These are phyloP conservation scores for Cystobasidium slooffiae DNA, from an alignment of 1,284 basidiomycete species.

Conservation along the genomic window DNA sequence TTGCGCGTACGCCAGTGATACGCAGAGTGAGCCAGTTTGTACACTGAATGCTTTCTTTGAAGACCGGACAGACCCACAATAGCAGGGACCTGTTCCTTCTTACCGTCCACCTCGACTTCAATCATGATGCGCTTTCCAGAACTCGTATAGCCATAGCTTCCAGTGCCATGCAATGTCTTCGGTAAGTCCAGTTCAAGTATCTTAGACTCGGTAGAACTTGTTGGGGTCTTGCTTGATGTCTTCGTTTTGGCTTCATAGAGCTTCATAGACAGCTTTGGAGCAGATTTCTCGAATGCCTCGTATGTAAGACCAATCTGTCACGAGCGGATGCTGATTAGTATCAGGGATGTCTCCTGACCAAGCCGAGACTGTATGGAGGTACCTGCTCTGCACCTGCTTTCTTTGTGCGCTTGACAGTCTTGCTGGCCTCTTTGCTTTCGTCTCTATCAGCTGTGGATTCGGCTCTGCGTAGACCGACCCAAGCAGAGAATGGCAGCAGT, in stretches of 20 bases:
- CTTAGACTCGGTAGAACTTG: background rate
- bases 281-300: constrained; percentile 21
- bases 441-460: background rate
- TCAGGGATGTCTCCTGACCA: too few relatives aligned
- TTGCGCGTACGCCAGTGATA: background rate
- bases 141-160: constrained; percentile 25
- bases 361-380: background rate
- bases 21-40: background rate
- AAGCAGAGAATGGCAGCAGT: background rate
- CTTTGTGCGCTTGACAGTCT: constrained; percentile 6
- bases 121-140: constrained; percentile 17
- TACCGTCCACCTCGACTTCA: constrained; percentile 35
- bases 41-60: background rate
- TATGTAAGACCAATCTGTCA: constrained; percentile 28
- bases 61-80: constrained; percentile 5
- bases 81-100: constrained; percentile 29
- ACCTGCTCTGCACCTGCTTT: constrained; percentile 34
- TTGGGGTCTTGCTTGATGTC: background rate
- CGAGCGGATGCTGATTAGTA: too few relatives aligned
- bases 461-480: background rate
- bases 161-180: constrained; percentile 19
- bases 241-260: constrained; percentile 11
- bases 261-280: constrained; percentile 12
- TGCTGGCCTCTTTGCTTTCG: constrained; percentile 8
- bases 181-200: constrained; percentile 14